Evolutionary conservation across 2,329 filamentous ascomycete genomes (phyloP), one percentile per base, ranked within the genome.

Genomic region (Tricladium varicosporioides): DNA sequence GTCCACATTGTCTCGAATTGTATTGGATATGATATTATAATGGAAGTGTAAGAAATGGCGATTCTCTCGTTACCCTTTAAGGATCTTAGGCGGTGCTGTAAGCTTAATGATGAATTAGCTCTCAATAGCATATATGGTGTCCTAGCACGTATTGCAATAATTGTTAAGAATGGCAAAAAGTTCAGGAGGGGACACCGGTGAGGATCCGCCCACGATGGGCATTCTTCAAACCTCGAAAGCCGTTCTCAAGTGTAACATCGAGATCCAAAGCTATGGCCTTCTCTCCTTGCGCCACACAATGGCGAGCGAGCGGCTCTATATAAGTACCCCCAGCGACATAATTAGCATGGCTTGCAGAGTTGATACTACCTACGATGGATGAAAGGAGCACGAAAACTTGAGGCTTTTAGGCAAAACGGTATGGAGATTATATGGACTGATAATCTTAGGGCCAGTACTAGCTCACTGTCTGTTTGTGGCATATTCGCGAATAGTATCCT

Each of bases 1-100:
- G 76, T 53, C 76, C 71, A 66, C 80, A 82, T 61, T 83, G 80
- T 3, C 67, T 68, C 11, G 79, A 73, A n/a, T 83, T 71, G 18
- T 48, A 48, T 14, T 19, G 5, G 18, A 49, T 32, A 27, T 32
- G 27, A 33, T 52, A 57, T 36, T 58, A 57, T 49, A 67, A 63
- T 49, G 47, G 47, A 49, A 49, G 47, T 14, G 64, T 36, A n/a
- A 60, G 60, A 48, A 63, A 61, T 4, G 43, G 40, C 14, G 65
- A 51, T 19, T 54, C 53, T 18, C 59, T 51, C 19, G 53, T 53
- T 16, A 63, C 61, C 13, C 56, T 53, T 51, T 53, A 15, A 53
- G 53, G 2, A 59, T 42, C 56, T 66, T 62, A 5, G 63, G 59
- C 46, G 62, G 33, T 31, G 62, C 40, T n/a, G 55, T 58, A 31